phyloP scores from a whole-genome alignment of 495 filamentous ascomycete species.

The Penicillium ochrochloron region DNA sequence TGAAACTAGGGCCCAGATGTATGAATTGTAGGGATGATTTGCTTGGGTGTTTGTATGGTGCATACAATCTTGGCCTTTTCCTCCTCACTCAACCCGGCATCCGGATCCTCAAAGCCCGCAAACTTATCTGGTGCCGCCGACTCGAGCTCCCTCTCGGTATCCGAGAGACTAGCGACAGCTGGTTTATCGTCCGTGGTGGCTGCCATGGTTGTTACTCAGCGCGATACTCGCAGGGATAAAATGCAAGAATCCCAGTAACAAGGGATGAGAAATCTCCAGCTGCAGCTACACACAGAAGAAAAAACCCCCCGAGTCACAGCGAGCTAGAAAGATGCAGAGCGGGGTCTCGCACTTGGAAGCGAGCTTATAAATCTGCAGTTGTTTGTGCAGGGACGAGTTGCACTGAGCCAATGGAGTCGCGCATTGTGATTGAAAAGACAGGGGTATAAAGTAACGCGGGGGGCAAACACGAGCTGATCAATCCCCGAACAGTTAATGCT shows the following conservation, averaged over 20 bases:
- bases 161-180: slow-evolving; percentile 15
- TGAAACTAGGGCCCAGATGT: not conserved
- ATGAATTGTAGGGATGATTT: not conserved
- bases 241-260: not conserved
- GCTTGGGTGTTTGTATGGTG: not conserved
- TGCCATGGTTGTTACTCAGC: slow-evolving; percentile 21
- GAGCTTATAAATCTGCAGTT: slow-evolving; percentile 24
- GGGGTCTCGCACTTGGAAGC: slow-evolving; percentile 11
- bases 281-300: not conserved
- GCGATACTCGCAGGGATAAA: not conserved
- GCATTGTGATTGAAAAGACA: not conserved
- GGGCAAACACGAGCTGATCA: not conserved
- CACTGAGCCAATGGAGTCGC: not conserved
- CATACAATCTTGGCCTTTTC: slow-evolving; percentile 71
- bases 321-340: not conserved
- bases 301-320: not conserved
- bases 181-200: slow-evolving; percentile 22
- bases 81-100: slow-evolving; percentile 67
- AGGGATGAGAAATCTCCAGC: not conserved
- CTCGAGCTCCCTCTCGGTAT: slow-evolving; percentile 29
- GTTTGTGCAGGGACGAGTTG: not conserved
- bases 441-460: not conserved
- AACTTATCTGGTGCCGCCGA: slow-evolving; percentile 16
- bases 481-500: not conserved
- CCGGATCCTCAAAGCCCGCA: slow-evolving; percentile 59